Evolutionary conservation across 306 rosid genomes (phyloP), one percentile per base, ranked within the genome.

Genomic region (Quercus rubra): DNA sequence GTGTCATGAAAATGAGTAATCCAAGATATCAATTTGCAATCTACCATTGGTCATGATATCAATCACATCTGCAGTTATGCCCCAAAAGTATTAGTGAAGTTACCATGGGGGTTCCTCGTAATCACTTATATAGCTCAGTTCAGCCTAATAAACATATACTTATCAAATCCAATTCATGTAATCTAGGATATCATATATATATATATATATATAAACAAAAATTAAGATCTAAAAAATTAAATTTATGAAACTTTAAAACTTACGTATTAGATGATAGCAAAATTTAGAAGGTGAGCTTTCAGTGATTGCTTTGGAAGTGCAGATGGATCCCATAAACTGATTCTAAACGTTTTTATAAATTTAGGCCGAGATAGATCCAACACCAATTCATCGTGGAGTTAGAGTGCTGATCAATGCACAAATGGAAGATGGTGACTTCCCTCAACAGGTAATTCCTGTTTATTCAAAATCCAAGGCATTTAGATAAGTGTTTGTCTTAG

Each of bases 391-490:
- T 56, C 84, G 76, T 7, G 95, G 91, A 74, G 81, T 87, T 17
- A 85, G 78, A 73, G 64, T 88, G 61, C 17, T 90, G 41, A 85
- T 90, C 79, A 88, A 90, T 78, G 82, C 87, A 72, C 94, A 90
- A 58, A 87, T 90, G 94, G 92, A 87, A 71, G 87, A 90, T 46
- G 94, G 94, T 66, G 92, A 90, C 78, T 90, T 90, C 86, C 94
- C 92, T 38, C 92, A 90, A 19, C 88, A 88, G 92, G 94, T 88
- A 74, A 62, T 14, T 76, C 9, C 20, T 27, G 13, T 70, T 4
- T 9, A 38, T 49, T 62, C 7, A 62, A 17, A 27, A 62, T 62
- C 15, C 41, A 62, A 62, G 1, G 14, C 3, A 5, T 17, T 62
- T 13, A 5, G 19, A 14, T 27, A 15, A 46, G 3, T 1, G 23